Evolutionary conservation across 768 basidiomycete species (phyloP).

Genomic region (Tylopilus subfusipes): DNA sequence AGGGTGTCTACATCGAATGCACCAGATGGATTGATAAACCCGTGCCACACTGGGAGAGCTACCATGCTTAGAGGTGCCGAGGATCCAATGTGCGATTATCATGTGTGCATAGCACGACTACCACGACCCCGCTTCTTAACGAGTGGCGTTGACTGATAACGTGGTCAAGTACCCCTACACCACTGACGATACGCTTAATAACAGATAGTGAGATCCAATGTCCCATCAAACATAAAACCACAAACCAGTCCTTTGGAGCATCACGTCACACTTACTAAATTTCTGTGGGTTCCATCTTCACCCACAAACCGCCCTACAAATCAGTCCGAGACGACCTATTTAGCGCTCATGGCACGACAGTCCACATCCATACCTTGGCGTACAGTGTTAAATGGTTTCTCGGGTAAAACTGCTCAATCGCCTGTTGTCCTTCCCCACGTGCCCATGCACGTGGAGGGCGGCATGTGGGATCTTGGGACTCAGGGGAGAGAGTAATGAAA

Average conservation of each 20-base stretch:
- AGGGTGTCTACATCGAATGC: neutral
- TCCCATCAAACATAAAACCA: no score
- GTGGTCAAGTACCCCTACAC: no score
- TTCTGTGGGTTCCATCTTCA: conserved; percentile 37
- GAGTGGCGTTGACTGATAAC: no score
- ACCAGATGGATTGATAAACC: neutral
- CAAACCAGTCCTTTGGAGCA: neutral
- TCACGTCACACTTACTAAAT: neutral
- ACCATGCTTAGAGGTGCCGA: neutral
- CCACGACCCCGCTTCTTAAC: no score
- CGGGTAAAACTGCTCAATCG: conserved; percentile 25
- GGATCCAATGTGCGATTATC: neutral
- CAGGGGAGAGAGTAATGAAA: conserved; percentile 19
- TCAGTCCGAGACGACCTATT: neutral
- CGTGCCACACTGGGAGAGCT: neutral
- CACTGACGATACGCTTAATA: no score
- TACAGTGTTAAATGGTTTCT: conserved; percentile 33
- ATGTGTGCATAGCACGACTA: no score
- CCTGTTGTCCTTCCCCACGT: conserved; percentile 22
- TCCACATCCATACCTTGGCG: conserved; percentile 32
- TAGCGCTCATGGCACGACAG: neutral
- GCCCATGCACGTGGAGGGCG: conserved; percentile 31
- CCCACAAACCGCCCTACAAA: conserved; percentile 45
- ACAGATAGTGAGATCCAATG: no score
- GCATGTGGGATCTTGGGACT: conserved; percentile 26